phyloP scores from a whole-genome alignment of 2,329 filamentous ascomycete species.

The Bertia moriformis region DNA sequence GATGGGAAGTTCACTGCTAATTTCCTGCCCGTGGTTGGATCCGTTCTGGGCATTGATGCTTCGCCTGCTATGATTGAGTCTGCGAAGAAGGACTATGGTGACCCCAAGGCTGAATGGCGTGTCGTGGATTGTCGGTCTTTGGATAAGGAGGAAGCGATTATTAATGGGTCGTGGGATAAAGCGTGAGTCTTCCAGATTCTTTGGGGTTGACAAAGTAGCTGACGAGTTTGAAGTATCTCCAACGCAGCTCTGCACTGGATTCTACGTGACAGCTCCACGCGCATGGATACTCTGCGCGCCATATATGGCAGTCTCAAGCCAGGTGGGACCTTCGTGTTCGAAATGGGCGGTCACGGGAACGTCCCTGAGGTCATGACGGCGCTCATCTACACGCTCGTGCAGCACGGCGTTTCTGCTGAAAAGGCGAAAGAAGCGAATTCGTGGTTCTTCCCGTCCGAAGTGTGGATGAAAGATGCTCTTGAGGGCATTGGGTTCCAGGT shows the following conservation, averaged over 20 bases:
- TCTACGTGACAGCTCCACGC: slow-evolving; percentile 29
- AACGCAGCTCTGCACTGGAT: slow-evolving; percentile 59
- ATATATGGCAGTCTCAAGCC: slow-evolving; percentile 39
- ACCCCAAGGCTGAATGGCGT: too few species aligned
- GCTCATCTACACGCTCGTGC: slow-evolving; percentile 35
- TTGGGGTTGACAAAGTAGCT: too few species aligned
- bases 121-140: too few species aligned
- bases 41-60: too few species aligned
- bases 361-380: slow-evolving; percentile 46
- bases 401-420: slow-evolving; percentile 32
- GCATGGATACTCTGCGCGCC: slow-evolving; percentile 32
- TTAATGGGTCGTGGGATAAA: too few species aligned
- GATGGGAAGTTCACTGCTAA: too few species aligned
- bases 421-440: slow-evolving; percentile 35
- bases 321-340: slow-evolving; percentile 46
- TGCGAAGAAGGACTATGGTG: too few species aligned
- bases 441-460: slow-evolving; percentile 60
- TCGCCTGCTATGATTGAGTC: too few species aligned
- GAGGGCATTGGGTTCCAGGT: slow-evolving; percentile 25
- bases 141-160: too few species aligned
- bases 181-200: too few species aligned
- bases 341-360: slow-evolving; percentile 61
- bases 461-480: slow-evolving; percentile 31
- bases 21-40: too few species aligned
- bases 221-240: too few species aligned